Conservation (phyloP, 2,329 filamentous ascomycete species). For the Elsinoe ampelina region DNA sequence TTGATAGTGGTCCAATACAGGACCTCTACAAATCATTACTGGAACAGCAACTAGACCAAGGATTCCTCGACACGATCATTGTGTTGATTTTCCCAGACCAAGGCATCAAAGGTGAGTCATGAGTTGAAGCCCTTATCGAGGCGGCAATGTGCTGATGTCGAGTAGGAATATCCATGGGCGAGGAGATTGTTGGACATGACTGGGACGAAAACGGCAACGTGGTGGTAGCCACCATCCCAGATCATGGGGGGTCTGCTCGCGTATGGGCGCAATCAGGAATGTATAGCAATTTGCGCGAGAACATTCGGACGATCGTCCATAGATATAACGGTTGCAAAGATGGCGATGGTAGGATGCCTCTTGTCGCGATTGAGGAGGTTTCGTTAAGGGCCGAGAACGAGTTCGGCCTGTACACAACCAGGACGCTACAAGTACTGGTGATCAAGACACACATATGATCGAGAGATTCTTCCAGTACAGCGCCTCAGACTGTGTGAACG, state of each 20-base stretch:
- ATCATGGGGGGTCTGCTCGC: constrained; percentile 21
- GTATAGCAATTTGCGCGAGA: constrained; percentile 11
- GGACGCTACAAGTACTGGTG: constrained; percentile 14
- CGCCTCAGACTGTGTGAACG: not conserved
- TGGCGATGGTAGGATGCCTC: constrained; percentile 16
- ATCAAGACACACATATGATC: not conserved
- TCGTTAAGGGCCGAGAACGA: constrained; percentile 35
- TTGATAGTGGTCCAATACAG: not conserved
- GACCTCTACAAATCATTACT: not conserved
- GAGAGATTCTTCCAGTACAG: not conserved
- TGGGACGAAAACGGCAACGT: constrained; percentile 16
- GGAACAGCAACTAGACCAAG: constrained; percentile 11
- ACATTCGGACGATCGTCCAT: not conserved
- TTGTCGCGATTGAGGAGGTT: constrained; percentile 31
- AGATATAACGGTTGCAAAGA: not conserved
- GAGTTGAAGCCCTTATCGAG: no score
- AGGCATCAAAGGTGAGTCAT: constrained; percentile 18
- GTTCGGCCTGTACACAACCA: constrained; percentile 38
- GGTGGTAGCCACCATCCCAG: constrained; percentile 24
- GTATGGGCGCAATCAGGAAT: constrained; percentile 25
- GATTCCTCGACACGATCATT: constrained; percentile 23
- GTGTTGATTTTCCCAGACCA: constrained; percentile 27
- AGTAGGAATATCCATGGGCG: constrained; percentile 5
- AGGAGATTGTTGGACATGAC: constrained; percentile 13
- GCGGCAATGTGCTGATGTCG: not conserved